Percentiles rank a stretch among this genome's conserved stretches.
phyloP scores from a whole-genome alignment of 495 filamentous ascomycete species.

The Jackrogersella minutella region DNA sequence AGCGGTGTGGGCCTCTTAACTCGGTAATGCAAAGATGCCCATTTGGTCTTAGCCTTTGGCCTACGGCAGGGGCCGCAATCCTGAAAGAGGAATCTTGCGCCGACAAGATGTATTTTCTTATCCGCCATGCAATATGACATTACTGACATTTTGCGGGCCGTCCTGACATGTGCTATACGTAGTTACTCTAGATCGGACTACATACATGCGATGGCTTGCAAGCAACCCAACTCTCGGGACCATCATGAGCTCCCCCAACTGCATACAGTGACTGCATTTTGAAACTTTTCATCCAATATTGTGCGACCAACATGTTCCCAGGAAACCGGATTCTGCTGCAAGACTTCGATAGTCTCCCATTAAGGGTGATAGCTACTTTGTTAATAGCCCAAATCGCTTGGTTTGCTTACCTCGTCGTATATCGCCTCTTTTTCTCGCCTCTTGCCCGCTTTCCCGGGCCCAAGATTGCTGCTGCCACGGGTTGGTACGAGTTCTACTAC shows the following conservation, averaged over 20 bases:
- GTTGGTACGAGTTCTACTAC: slow-evolving; percentile 4
- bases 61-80: background rate
- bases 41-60: background rate
- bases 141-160: background rate
- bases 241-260: background rate
- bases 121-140: background rate
- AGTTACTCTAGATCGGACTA: background rate
- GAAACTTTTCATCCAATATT: background rate
- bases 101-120: background rate
- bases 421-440: background rate
- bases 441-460: background rate
- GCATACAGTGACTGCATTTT: background rate
- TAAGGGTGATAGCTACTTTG: background rate
- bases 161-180: background rate
- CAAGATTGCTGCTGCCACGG: background rate
- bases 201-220: background rate
- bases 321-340: background rate
- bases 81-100: slow-evolving; percentile 3
- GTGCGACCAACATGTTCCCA: background rate
- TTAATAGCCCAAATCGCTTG: background rate
- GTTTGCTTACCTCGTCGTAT: background rate
- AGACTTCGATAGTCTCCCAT: background rate
- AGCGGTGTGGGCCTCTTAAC: background rate
- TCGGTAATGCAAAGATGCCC: background rate
- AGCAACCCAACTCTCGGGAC: background rate